These are phyloP conservation scores for Hypoxylon sp. DNA, from an alignment of 2,329 filamentous ascomycete genomes.

Conservation along the genomic window DNA sequence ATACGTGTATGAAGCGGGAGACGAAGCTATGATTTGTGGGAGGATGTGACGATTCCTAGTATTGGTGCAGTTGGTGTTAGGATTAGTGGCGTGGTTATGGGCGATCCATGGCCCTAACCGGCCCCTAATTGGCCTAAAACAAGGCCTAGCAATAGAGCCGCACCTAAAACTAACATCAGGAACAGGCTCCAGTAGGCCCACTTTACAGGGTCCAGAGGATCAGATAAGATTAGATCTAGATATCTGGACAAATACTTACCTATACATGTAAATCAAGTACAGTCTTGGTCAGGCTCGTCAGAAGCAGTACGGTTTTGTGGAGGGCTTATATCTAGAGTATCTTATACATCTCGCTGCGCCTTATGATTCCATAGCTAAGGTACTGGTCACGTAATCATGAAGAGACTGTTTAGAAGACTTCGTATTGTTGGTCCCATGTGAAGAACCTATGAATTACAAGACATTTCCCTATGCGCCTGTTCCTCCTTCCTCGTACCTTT, in stretches of 20 bases:
- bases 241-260: not conserved
- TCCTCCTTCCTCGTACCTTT: not conserved
- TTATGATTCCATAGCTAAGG: not conserved
- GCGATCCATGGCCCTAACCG: not conserved
- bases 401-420: not conserved
- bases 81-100: not conserved
- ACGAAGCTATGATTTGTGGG: not conserved
- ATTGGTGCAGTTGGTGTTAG: too few species aligned
- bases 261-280: not conserved
- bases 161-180: constrained; percentile 7
- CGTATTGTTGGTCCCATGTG: not conserved
- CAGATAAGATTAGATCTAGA: constrained; percentile 2
- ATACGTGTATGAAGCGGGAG: not conserved
- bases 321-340: not conserved
- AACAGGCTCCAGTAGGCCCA: not conserved
- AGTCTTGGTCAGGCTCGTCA: not conserved
- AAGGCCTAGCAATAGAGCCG: not conserved
- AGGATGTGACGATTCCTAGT: not conserved
- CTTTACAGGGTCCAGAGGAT: not conserved
- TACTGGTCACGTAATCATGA: too few species aligned
- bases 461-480: not conserved
- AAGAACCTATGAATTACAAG: not conserved
- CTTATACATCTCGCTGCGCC: not conserved
- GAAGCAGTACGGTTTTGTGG: not conserved
- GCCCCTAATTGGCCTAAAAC: not conserved